Percentiles rank a stretch among this genome's conserved stretches.
phyloP scores from a whole-genome alignment of 1,284 basidiomycete species.

The Ustilago crameri region DNA sequence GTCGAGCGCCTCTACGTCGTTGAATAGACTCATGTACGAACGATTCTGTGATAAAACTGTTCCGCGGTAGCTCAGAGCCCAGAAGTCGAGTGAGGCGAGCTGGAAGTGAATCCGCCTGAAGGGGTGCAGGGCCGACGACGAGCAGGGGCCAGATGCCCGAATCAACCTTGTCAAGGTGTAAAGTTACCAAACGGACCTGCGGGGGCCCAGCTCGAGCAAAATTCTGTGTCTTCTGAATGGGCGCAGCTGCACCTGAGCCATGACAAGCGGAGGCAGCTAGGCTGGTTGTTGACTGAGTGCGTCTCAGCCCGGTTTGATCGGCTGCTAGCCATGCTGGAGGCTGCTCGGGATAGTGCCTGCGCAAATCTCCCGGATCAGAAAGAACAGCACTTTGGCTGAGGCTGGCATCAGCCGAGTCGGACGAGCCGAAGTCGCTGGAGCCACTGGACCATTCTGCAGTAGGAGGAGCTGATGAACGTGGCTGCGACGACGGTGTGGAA shows the following conservation, averaged over 20 bases:
- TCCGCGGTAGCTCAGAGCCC: slow-evolving; percentile 21
- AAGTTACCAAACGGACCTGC: slow-evolving; percentile 43
- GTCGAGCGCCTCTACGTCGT: slow-evolving; percentile 9
- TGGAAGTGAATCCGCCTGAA: slow-evolving; percentile 19
- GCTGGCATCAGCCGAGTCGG: slow-evolving; percentile 38
- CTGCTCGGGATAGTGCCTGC: background rate
- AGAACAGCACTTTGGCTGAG: slow-evolving; percentile 38
- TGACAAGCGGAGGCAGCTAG: slow-evolving; percentile 7
- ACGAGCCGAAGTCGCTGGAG: slow-evolving; percentile 48
- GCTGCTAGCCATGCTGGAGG: background rate
- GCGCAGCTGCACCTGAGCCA: background rate
- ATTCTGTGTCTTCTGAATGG: background rate
- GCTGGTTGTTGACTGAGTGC: slow-evolving; percentile 24
- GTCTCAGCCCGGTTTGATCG: slow-evolving; percentile 6
- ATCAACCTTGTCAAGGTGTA: slow-evolving; percentile 52
- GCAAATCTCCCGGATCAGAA: slow-evolving; percentile 40
- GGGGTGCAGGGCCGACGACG: slow-evolving; percentile 45
- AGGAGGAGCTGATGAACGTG: slow-evolving; percentile 13
- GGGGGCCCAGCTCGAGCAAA: slow-evolving; percentile 22
- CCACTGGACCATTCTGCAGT: slow-evolving; percentile 44
- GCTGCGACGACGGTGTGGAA: slow-evolving; percentile 15
- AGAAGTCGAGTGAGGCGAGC: slow-evolving; percentile 14
- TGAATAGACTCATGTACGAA: slow-evolving; percentile 24
- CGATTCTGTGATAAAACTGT: slow-evolving; percentile 15
- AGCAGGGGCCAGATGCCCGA: slow-evolving; percentile 53